These are phyloP conservation scores for Erythrophleum ivorense DNA, from an alignment of 331 rosid species.

Conservation along the genomic window DNA sequence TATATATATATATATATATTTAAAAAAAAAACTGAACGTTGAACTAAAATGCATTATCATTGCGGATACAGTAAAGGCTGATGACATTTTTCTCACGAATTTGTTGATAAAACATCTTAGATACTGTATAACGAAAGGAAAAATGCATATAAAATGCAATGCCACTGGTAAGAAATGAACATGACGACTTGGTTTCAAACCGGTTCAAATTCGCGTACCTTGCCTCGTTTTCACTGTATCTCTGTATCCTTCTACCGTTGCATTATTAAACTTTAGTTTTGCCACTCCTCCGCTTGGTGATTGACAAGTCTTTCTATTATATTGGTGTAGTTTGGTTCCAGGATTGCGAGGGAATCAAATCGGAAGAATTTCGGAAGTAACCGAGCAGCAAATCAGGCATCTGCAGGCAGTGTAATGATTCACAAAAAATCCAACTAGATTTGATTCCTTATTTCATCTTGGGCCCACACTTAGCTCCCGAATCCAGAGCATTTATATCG, in stretches of 20 bases:
- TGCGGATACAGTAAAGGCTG: neutral
- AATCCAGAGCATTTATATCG: neutral
- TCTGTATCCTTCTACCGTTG: neutral
- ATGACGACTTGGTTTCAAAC: neutral
- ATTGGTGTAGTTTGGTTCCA: constrained; percentile 82
- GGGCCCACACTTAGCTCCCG: constrained; percentile 13
- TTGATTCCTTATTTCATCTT: constrained; percentile 29
- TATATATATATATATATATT: too few relatives aligned
- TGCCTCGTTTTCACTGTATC: neutral
- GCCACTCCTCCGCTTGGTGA: constrained; percentile 16
- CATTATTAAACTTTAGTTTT: neutral
- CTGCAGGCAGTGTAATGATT: constrained; percentile 89
- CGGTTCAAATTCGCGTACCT: neutral
- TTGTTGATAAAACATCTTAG: neutral
- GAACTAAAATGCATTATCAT: neutral
- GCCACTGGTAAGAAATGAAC: constrained; percentile 9
- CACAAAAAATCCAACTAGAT: constrained; percentile 43
- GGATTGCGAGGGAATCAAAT: constrained; percentile 94
- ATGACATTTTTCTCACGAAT: neutral
- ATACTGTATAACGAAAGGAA: neutral
- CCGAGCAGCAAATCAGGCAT: constrained; percentile 95
- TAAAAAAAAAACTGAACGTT: neutral
- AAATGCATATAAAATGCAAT: constrained; percentile 15
- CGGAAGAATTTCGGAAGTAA: constrained; percentile 89
- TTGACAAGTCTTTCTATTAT: constrained; percentile 33